A percentile compares a stretch with the other conserved stretches of the same genome.
Conservation (phyloP, 495 filamentous ascomycete genomes). For the Penicillium longicatenatum region DNA sequence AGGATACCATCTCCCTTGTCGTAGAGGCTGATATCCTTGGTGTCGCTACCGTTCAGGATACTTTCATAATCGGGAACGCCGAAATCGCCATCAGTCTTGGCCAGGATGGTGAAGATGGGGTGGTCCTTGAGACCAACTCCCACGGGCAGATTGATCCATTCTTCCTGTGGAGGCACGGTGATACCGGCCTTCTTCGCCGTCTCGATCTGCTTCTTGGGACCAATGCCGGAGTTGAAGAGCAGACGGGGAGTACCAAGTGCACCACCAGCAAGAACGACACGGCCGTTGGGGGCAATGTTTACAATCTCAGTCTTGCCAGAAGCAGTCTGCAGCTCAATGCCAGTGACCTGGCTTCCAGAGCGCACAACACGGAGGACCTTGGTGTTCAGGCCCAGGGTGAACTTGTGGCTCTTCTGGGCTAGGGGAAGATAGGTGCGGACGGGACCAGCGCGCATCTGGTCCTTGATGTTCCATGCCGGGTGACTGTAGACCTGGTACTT, state of each 20-base stretch:
- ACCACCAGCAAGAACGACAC: slow-evolving; percentile 69
- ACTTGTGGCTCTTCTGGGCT: slow-evolving; percentile 62
- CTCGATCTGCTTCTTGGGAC: slow-evolving; percentile 61
- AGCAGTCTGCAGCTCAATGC: slow-evolving; percentile 66
- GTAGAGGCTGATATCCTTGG: slow-evolving; percentile 48
- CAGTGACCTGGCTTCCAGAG: slow-evolving; percentile 59
- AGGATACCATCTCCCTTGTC: slow-evolving; percentile 60
- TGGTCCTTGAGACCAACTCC: slow-evolving; percentile 76
- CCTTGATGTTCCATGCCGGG: slow-evolving; percentile 68
- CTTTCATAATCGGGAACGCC: slow-evolving; percentile 66
- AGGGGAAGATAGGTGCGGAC: slow-evolving; percentile 72
- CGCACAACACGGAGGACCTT: slow-evolving; percentile 67
- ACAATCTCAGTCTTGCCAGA: slow-evolving; percentile 61
- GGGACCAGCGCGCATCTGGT: slow-evolving; percentile 70
- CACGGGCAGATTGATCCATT: slow-evolving; percentile 75
- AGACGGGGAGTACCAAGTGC: slow-evolving; percentile 75
- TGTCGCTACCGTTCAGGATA: slow-evolving; percentile 54
- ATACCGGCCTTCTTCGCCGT: slow-evolving; percentile 52
- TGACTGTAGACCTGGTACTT: slow-evolving; percentile 70
- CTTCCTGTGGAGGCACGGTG: slow-evolving; percentile 53
- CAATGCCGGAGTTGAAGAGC: slow-evolving; percentile 67
- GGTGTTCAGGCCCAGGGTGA: slow-evolving; percentile 66
- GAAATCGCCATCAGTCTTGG: slow-evolving; percentile 61
- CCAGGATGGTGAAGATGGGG: slow-evolving; percentile 67
- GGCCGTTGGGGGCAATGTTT: slow-evolving; percentile 59